These are phyloP conservation scores for Termitomyces bulborhizus DNA, from an alignment of 768 basidiomycete genomes.

Conservation along the genomic window DNA sequence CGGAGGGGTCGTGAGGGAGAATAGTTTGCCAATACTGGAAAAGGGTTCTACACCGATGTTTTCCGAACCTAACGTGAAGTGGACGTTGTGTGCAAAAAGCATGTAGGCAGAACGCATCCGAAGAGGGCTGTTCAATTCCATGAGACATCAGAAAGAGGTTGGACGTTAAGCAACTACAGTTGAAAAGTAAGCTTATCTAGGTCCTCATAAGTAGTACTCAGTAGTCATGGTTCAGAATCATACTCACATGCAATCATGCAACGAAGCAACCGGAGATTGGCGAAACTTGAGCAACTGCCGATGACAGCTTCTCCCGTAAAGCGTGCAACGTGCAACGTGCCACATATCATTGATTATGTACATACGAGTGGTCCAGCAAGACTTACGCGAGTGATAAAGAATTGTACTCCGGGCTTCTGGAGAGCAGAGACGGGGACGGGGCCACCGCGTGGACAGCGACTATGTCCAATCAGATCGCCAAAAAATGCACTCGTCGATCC, in stretches of 20 bases:
- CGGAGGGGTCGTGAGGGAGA: constrained; percentile 2
- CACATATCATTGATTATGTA: too few species aligned
- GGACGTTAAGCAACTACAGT: constrained; percentile 2
- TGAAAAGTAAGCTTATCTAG: neutral
- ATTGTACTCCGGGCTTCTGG: neutral
- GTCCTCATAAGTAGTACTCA: neutral
- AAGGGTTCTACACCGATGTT: constrained; percentile 11
- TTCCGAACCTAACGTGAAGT: constrained; percentile 8
- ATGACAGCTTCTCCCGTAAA: too few species aligned
- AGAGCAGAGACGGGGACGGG: too few species aligned
- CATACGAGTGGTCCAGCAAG: too few species aligned
- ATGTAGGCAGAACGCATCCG: constrained; percentile 3
- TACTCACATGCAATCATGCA: constrained; percentile 1
- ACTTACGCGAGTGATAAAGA: too few species aligned
- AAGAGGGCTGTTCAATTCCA: constrained; percentile 2
- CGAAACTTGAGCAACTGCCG: neutral
- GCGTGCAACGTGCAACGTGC: too few species aligned
- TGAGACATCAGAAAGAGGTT: constrained; percentile 5
- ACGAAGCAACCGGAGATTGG: constrained; percentile 1
- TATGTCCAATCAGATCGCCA: neutral
- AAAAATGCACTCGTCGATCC: neutral
- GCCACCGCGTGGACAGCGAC: too few species aligned
- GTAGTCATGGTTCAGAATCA: neutral
- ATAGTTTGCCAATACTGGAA: constrained; percentile 8
- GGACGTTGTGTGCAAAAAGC: constrained; percentile 2